These are phyloP conservation scores for Daedaleopsis nitida DNA, from an alignment of 768 basidiomycete genomes.

Conservation along the genomic window DNA sequence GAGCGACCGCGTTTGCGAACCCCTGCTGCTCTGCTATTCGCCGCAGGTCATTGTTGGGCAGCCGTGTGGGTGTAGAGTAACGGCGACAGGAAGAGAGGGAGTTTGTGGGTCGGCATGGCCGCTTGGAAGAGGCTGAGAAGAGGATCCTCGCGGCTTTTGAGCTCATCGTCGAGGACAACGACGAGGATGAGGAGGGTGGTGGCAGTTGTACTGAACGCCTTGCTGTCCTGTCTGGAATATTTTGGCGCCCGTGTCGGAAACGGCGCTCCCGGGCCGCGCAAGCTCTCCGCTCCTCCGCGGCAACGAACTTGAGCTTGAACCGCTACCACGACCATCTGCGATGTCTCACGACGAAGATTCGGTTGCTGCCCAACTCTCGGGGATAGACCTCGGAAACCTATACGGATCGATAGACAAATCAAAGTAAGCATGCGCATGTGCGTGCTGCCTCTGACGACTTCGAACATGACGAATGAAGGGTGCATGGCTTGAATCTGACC, in stretches of 20 bases:
- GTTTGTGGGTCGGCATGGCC: neutral
- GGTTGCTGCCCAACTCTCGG: constrained; percentile 22
- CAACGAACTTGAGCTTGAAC: too few species aligned
- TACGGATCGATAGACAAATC: constrained; percentile 30
- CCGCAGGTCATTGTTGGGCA: too few species aligned
- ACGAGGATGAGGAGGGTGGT: neutral
- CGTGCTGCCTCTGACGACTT: too few species aligned
- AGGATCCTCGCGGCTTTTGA: constrained; percentile 1
- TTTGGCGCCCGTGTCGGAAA: neutral
- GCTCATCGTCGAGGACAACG: constrained; percentile 9
- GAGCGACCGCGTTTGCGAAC: constrained; percentile 1
- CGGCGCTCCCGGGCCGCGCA: neutral
- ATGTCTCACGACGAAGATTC: constrained; percentile 23
- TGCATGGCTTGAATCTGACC: constrained; percentile 77
- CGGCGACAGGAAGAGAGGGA: neutral
- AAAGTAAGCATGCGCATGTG: too few species aligned
- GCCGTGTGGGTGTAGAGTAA: constrained; percentile 13
- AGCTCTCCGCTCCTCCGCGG: too few species aligned
- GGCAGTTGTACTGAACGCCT: neutral
- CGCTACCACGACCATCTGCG: neutral
- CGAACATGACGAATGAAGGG: constrained; percentile 43
- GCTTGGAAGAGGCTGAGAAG: constrained; percentile 3
- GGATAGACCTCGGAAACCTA: constrained; percentile 29
- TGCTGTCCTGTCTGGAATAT: neutral
- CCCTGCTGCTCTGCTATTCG: constrained; percentile 7